Conservation (phyloP, 768 basidiomycete genomes). For the Pisolithus albus region DNA sequence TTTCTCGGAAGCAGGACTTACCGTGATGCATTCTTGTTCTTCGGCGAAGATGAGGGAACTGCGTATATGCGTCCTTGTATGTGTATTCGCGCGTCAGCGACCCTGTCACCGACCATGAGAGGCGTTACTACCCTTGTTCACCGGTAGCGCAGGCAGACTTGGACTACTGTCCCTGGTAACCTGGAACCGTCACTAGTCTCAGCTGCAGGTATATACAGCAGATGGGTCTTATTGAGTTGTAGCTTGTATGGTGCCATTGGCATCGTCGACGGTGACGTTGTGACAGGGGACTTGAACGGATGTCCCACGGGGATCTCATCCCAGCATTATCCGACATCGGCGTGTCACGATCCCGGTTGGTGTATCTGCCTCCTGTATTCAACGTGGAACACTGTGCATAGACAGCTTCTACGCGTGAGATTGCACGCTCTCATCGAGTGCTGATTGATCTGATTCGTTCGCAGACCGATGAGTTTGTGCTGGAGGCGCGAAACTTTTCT, state of each 20-base stretch:
- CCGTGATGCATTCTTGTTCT: constrained; percentile 14
- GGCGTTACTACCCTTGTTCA: background rate
- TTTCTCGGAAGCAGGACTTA: constrained; percentile 6
- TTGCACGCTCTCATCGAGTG: background rate
- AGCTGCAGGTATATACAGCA: constrained; percentile 18
- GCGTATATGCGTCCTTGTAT: constrained; percentile 3
- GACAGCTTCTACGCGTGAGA: background rate
- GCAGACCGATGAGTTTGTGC: too few relatives aligned
- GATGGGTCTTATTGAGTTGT: constrained; percentile 16
- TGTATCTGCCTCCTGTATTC: background rate
- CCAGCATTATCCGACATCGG: background rate
- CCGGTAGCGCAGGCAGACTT: constrained; percentile 17
- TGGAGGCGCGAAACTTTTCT: background rate
- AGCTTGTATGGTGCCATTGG: constrained; percentile 8
- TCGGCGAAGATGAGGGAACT: constrained; percentile 1
- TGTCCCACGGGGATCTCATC: too few relatives aligned
- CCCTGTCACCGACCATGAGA: background rate
- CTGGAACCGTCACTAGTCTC: background rate
- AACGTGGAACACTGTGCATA: background rate
- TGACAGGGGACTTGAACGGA: too few relatives aligned
- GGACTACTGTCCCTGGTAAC: constrained; percentile 18
- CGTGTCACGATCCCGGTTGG: background rate
- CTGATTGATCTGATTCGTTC: background rate
- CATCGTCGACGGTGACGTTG: background rate
- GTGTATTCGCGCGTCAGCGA: constrained; percentile 1